Base-by-base conservation (phyloP, 2,329 filamentous ascomycete genomes). In the Aspergillus carbonarius region DNA sequence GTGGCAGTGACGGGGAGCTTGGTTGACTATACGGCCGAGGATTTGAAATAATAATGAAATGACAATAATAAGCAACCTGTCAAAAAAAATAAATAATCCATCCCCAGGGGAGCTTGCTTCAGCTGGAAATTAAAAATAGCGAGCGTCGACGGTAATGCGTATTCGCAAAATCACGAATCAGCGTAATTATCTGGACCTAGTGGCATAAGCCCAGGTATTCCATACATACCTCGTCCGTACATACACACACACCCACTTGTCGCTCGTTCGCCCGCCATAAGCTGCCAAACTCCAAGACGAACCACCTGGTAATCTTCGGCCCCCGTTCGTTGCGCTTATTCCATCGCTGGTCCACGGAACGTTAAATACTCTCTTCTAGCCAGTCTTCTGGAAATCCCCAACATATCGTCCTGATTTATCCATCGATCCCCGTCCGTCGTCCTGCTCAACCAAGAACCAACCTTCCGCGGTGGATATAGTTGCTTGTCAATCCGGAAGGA, bases 331-430 rank as follows among this genome's bases (percentile, higher is more conserved):
- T 54, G 40, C 51, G 51, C 51, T 54, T 54, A 44, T 54, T 53
- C 23, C n/a, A 48, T 48, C 44, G 27, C 44, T 30, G n/a, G 25
- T n/a, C 44, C 44, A 48, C 44, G 25, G 17, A 25, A 25, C 37
- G 51, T 54, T 54, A 54, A 54, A 54, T 54, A 54, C 51, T 54
- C 51, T 54, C 27, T 40, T 54, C 51, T 54, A 42, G 40, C 51
- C 51, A 23, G 51, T 42, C 48, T 51, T 54, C 51, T 42, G 37
- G 51, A 44, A 34, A n/a, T n/a, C 20, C 9, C 8, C 37, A 30
- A 27, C 15, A 30, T 30, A 54, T 54, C 51, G 25, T 40, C 18
- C 18, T 54, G 39, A 40, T 34, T 42, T 44, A 20, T 25, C 50
- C 37, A 18, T 44, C 51, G 20, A 25, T 27, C 30, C 30, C 48